These are phyloP conservation scores for Biancaea sappan DNA, from an alignment of 306 rosid genomes.

Conservation along the genomic window DNA sequence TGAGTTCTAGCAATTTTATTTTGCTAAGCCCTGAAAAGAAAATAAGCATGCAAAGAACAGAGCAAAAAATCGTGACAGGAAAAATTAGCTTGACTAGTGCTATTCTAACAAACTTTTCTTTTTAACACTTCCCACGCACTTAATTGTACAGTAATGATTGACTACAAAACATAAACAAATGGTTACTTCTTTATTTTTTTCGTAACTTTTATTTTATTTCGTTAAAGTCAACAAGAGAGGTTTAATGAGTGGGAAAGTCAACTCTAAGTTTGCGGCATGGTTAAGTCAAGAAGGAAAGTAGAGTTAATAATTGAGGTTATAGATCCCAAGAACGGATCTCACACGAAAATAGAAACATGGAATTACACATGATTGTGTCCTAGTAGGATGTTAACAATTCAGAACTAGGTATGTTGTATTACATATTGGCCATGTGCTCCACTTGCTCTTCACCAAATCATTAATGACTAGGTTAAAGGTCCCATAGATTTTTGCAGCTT, in stretches of 20 bases:
- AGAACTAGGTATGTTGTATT: not conserved
- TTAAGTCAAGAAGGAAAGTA: not conserved
- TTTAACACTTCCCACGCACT: not conserved
- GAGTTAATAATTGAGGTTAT: constrained; percentile 11
- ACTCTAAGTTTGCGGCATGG: not conserved
- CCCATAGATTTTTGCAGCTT: no score
- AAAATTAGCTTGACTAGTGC: not conserved
- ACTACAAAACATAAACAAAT: not conserved
- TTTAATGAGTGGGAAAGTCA: not conserved
- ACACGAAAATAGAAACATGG: not conserved
- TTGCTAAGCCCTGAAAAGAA: no score
- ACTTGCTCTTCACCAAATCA: not conserved
- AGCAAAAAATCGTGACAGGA: no score
- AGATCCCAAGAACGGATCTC: constrained; percentile 34
- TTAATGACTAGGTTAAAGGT: no score
- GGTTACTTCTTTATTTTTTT: not conserved
- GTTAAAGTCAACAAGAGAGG: not conserved
- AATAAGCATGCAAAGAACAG: no score
- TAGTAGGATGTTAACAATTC: not conserved
- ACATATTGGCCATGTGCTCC: not conserved
- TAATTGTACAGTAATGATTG: not conserved
- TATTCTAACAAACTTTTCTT: not conserved
- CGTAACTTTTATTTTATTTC: not conserved
- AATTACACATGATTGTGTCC: not conserved
- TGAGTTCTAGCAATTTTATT: not conserved